Base-by-base conservation (phyloP, 2,329 filamentous ascomycete genomes). In the Sporothrix dimorphospora region DNA sequence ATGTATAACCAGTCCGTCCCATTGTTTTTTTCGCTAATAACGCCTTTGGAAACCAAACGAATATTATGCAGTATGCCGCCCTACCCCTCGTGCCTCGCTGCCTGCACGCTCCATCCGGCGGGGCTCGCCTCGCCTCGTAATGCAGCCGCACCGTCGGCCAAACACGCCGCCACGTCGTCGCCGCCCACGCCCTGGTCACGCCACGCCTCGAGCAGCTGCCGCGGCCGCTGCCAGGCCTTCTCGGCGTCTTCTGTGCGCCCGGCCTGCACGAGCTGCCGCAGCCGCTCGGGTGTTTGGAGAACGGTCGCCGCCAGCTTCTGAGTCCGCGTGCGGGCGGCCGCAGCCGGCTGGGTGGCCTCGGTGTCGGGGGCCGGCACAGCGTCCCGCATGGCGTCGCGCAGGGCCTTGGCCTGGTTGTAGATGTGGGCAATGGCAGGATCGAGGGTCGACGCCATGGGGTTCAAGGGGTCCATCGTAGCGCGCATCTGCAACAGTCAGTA, bases 401-500 rank as follows among this genome's bases (percentile, higher is more conserved):
- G 90, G 51, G 83, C 81, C 2, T 82, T 84, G 7, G 88, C 87
- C 77, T 88, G 85, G 45, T 86, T 86, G 76, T 92, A 93, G 76
- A 95, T 94, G 74, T 92, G 90, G 2, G 88, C 87, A 67, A 95
- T 92, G 49, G 92, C 92, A 2, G 90, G 89, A 75, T 91, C 89
- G 42, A 94, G 85, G 0, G 90, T 93, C 61, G 89, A 90, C 1
- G 90, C 91, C 80, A 92, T 90, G 1, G 92, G 91, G 73, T 91
- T 91, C 63, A 94, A 79, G 3, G 91, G 92, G 77, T 94, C 92
- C 92, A 95, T 94, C 75, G 90, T 93, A 42, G 88, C 86, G 72
- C 92, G 86, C 92, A 96, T 94, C 85, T 90, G 74, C 9, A 42
- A 4, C 21, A 47, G 74, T 73, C 65, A 74, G 63, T 8, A 12